A percentile compares a stretch with the other conserved stretches of the same genome.
These are phyloP conservation scores for Epichloe brachyelytri DNA, from an alignment of 2,329 filamentous ascomycete genomes.

Conservation along the genomic window DNA sequence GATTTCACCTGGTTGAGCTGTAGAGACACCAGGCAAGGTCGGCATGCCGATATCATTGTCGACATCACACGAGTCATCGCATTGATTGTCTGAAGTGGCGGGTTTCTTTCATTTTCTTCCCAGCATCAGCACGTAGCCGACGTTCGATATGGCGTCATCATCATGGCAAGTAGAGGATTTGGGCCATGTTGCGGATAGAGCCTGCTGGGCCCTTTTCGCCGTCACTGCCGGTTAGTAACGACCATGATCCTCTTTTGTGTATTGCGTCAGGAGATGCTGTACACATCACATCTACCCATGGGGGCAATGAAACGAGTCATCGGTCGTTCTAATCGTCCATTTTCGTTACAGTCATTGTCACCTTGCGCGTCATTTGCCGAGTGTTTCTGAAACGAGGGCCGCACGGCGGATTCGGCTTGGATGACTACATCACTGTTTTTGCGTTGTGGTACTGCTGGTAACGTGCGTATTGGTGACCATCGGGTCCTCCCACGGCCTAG, in stretches of 20 bases:
- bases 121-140: too few relatives aligned
- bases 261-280: too few relatives aligned
- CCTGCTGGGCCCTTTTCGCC: slow-evolving; percentile 15
- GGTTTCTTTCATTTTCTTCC: neutral
- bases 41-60: neutral
- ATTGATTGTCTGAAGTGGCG: neutral
- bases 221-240: slow-evolving; percentile 9
- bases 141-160: neutral
- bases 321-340: neutral
- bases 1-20: too few relatives aligned
- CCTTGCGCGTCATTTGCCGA: slow-evolving; percentile 11
- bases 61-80: neutral
- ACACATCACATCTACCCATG: neutral
- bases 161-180: slow-evolving; percentile 2
- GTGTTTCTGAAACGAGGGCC: slow-evolving; percentile 10
- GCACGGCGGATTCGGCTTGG: slow-evolving; percentile 12
- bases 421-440: slow-evolving; percentile 13
- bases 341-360: slow-evolving; percentile 10
- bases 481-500: slow-evolving; percentile 13
- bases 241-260: neutral
- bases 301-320: neutral
- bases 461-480: slow-evolving; percentile 13
- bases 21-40: neutral
- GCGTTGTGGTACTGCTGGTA: slow-evolving; percentile 10
- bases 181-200: slow-evolving; percentile 9